Evolutionary conservation across 2,329 filamentous ascomycete genomes (phyloP).

Genomic region (Arthrobotrys conoides): DNA sequence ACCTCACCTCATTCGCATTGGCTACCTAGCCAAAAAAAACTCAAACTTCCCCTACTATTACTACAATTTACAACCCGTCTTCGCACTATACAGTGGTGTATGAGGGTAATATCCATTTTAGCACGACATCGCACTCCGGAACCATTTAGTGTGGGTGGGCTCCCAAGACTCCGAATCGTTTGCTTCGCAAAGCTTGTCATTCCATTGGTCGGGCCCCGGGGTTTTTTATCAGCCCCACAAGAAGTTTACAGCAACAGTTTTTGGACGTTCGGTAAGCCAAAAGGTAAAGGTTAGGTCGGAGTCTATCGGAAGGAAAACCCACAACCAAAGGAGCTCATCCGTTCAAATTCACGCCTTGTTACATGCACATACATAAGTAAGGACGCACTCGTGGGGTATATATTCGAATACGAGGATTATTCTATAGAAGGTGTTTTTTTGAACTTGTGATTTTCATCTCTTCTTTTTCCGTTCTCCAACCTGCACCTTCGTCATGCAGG

Average conservation of each 20-base stretch:
- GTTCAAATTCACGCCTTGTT: no score
- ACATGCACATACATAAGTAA: no score
- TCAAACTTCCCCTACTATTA: neutral
- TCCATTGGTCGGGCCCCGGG: conserved; percentile 17
- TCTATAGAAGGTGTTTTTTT: neutral
- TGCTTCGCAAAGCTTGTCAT: conserved; percentile 29
- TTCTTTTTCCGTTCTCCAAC: neutral
- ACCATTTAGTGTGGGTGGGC: conserved; percentile 24
- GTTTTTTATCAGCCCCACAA: conserved; percentile 12
- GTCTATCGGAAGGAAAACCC: conserved; percentile 9
- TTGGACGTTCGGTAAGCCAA: neutral
- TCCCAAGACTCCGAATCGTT: neutral
- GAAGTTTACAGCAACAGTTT: neutral
- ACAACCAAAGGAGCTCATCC: conserved; percentile 6
- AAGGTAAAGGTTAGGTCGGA: neutral
- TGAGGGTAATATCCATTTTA: conserved; percentile 4
- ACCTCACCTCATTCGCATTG: no score
- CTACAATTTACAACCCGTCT: neutral
- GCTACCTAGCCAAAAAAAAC: neutral
- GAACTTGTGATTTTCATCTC: neutral
- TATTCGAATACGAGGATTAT: conserved; percentile 6
- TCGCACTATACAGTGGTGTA: neutral
- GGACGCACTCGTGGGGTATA: conserved; percentile 9
- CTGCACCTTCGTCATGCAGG: neutral
- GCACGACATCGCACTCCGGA: conserved; percentile 57